Evolutionary conservation across 2,329 filamentous ascomycete species (phyloP).

Genomic region (Fonsecaea monophora): DNA sequence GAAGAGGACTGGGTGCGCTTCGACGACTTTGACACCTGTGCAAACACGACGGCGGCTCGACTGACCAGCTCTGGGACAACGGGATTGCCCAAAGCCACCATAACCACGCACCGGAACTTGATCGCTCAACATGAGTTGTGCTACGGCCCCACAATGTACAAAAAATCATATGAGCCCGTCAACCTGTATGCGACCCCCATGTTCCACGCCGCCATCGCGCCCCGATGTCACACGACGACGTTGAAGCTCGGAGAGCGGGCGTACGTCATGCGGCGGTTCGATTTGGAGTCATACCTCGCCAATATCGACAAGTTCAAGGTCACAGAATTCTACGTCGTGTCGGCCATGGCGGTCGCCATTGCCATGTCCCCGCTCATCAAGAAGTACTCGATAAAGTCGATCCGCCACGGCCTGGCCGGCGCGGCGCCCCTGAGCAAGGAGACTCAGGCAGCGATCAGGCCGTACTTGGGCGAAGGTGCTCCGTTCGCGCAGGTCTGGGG

Average conservation of each 20-base stretch:
- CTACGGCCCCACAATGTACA: constrained; percentile 9
- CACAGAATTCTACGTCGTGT: constrained; percentile 44
- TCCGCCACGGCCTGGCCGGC: constrained; percentile 43
- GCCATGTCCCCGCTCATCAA: constrained; percentile 39
- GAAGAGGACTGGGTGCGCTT: constrained; percentile 55
- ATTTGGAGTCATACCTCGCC: constrained; percentile 28
- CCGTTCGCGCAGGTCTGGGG: constrained; percentile 59
- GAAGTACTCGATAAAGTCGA: constrained; percentile 42
- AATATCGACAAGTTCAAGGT: constrained; percentile 28
- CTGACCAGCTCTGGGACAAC: constrained; percentile 66
- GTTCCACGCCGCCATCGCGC: constrained; percentile 30
- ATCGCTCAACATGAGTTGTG: constrained; percentile 56
- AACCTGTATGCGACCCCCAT: constrained; percentile 18
- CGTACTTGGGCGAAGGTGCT: constrained; percentile 50
- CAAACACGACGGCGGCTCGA: constrained; percentile 55
- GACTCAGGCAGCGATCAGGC: constrained; percentile 50
- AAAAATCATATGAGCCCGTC: neutral
- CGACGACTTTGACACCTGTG: constrained; percentile 45
- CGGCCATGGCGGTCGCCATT: constrained; percentile 52
- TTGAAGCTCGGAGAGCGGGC: constrained; percentile 54
- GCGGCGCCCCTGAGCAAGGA: constrained; percentile 57
- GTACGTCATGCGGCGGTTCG: constrained; percentile 57
- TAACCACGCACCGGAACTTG: constrained; percentile 58
- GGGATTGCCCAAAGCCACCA: constrained; percentile 65
- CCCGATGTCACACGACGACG: constrained; percentile 25